A percentile compares a stretch with the other conserved stretches of the same genome.
phyloP scores from a whole-genome alignment of 352 stramenopile genomes.

The Blastocystis sp. region DNA sequence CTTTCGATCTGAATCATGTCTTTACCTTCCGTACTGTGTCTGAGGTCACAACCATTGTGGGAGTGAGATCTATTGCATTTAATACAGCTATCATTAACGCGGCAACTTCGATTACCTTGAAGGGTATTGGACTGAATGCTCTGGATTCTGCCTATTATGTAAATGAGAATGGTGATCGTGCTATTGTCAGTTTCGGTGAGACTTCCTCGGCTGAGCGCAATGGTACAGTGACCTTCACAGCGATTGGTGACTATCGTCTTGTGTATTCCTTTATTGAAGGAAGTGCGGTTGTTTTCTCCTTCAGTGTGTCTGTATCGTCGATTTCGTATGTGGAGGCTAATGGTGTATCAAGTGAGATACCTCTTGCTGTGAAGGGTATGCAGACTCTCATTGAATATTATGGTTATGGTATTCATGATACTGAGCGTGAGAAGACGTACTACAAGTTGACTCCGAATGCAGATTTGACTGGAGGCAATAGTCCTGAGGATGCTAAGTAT shows the following conservation, averaged over 20 bases:
- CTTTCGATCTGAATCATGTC: neutral
- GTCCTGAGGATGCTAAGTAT: neutral
- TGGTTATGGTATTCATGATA: slow-evolving; percentile 40
- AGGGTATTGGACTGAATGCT: neutral
- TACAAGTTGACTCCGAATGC: slow-evolving; percentile 50
- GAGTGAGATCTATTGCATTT: neutral
- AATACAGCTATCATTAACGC: slow-evolving; percentile 25
- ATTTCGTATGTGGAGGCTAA: neutral
- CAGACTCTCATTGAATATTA: slow-evolving; percentile 14
- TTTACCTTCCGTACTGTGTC: slow-evolving; percentile 29
- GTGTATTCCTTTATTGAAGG: slow-evolving; percentile 23
- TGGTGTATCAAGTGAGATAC: neutral
- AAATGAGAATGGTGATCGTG: neutral
- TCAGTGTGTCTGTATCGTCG: slow-evolving; percentile 9
- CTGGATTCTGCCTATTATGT: slow-evolving; percentile 2
- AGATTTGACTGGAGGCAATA: slow-evolving; percentile 12
- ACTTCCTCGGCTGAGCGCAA: neutral
- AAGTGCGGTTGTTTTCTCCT: neutral
- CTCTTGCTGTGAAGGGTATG: slow-evolving; percentile 41
- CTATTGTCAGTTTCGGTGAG: neutral
- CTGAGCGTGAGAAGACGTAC: slow-evolving; percentile 2
- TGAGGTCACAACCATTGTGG: neutral
- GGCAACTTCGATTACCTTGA: neutral
- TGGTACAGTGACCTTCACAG: slow-evolving; percentile 12
- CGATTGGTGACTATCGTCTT: neutral